These are phyloP conservation scores for Cryptococcus hybrid DNA, from an alignment of 1,284 basidiomycete genomes.

Conservation along the genomic window DNA sequence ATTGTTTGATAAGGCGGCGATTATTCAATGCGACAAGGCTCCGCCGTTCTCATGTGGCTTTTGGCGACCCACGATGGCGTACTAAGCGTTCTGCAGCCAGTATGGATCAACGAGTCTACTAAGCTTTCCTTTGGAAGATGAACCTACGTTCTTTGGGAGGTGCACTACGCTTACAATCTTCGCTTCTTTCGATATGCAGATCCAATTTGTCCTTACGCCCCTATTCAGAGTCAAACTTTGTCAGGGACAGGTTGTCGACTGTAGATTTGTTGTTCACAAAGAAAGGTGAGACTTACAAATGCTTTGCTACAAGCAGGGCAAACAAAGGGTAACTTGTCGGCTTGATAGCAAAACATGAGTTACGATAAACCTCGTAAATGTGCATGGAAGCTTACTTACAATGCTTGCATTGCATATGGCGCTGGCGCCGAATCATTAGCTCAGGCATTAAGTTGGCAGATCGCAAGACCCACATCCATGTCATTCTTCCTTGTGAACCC, in stretches of 20 bases:
- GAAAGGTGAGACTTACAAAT: conserved; percentile 8
- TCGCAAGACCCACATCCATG: conserved; percentile 7
- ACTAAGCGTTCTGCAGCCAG: background rate
- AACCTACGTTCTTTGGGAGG: conserved; percentile 9
- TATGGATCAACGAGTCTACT: background rate
- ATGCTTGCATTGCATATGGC: conserved; percentile 11
- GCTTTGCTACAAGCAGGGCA: conserved; percentile 9
- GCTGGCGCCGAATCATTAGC: conserved; percentile 1
- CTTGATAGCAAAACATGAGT: background rate
- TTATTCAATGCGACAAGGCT: background rate
- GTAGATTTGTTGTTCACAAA: background rate
- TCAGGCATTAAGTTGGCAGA: background rate
- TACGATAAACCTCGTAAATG: background rate
- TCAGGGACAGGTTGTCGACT: background rate
- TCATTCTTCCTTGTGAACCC: conserved; percentile 10
- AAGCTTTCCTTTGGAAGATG: background rate
- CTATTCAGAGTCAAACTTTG: background rate
- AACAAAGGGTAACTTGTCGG: background rate
- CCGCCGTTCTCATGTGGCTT: background rate
- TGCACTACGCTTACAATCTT: conserved; percentile 5
- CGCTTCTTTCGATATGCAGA: conserved; percentile 13
- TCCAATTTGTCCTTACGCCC: conserved; percentile 18
- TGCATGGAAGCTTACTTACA: conserved; percentile 6
- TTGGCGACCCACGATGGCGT: background rate
- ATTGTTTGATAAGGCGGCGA: too few species aligned